Base-by-base conservation (phyloP, 805 yeast genomes). In the Priceomyces medius region DNA sequence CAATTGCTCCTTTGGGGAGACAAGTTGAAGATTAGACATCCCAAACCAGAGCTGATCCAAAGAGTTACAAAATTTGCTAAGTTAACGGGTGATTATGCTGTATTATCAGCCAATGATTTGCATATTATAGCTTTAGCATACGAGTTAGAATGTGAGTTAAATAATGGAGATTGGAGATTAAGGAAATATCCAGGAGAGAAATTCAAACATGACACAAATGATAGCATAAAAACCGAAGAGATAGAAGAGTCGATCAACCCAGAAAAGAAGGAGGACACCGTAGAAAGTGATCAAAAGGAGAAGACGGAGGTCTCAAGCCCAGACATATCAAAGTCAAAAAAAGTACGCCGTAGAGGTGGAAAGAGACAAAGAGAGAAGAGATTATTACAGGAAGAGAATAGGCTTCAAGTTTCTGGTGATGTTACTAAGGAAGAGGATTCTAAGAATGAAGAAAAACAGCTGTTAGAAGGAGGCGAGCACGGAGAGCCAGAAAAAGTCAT, bases 121-220 rank as follows among this genome's bases (percentile, higher is more conserved):
- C 97, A 90, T 56, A 84, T 93, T 42, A 74, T 95, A 45, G 98
- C 99, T 0, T 73, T 93, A 51, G 80, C 96, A 1, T 90, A 88
- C 58, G 97, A 93, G 59, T 63, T 93, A 38, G 96, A 90, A 49
- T 70, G 73, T 41, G 91, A 88, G 58, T 51, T 73, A 42, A 81
- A 81, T 50, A 68, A 76, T 35, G 91, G 91, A 13, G 83, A 80
- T 37, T 75, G 81, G 77, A 73, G 86, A 54, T 65, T 89, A 45
- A 78, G 96, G 62, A 76, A 71, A 38, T 74, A 53, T 44, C 96
- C 96, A 0, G 95, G 95, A 24, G 84, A 83, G 56, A 60, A 63
- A 44, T 60, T 60, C 24, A 59, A 54, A 45, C 58, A 27, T 35
- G 56, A 58, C 23, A 46, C 53, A 43, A 60, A 52, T 35, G 37